Percentiles rank a stretch among this genome's conserved stretches.
Evolutionary conservation across 768 basidiomycete species (phyloP).

Genomic region (Hygrocybe punicea): DNA sequence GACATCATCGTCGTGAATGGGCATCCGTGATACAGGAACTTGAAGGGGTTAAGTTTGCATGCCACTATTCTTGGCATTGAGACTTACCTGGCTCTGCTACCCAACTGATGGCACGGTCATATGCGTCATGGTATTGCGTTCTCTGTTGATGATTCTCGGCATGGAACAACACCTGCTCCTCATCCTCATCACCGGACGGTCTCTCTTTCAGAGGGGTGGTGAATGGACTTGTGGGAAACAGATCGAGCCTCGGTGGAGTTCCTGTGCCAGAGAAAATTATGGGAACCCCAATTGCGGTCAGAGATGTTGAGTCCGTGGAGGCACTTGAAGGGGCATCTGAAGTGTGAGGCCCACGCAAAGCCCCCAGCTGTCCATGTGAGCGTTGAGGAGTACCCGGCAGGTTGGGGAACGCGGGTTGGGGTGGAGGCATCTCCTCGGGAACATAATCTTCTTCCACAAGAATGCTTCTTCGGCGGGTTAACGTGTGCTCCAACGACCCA

Average conservation of each 20-base stretch:
- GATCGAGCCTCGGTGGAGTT: conserved; percentile 52
- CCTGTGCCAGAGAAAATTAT: conserved; percentile 39
- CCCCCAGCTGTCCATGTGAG: conserved; percentile 30
- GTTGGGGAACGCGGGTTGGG: conserved; percentile 39
- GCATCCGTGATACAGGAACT: conserved; percentile 65
- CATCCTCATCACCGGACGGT: conserved; percentile 58
- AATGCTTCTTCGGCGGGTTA: conserved; percentile 54
- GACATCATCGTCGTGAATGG: conserved; percentile 57
- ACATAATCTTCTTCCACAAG: conserved; percentile 69
- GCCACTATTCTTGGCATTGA: conserved; percentile 2
- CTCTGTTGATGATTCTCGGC: conserved; percentile 51
- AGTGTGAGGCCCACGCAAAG: conserved; percentile 43
- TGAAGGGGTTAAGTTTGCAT: conserved; percentile 8
- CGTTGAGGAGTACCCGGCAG: conserved; percentile 45
- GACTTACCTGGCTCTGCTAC: conserved; percentile 66
- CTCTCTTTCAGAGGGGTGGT: conserved; percentile 67
- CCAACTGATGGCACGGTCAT: conserved; percentile 70
- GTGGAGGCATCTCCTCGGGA: conserved; percentile 34
- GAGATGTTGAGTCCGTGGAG: conserved; percentile 41
- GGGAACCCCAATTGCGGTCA: conserved; percentile 43
- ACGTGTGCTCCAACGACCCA: conserved; percentile 37
- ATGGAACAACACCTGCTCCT: conserved; percentile 64
- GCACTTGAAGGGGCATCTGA: conserved; percentile 52
- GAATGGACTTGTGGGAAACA: conserved; percentile 68
- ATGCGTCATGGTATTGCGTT: conserved; percentile 47